A percentile compares a stretch with the other conserved stretches of the same genome.
Evolutionary conservation across 208 protist genomes (phyloP).

Genomic region (Trypanosoma vivax): DNA sequence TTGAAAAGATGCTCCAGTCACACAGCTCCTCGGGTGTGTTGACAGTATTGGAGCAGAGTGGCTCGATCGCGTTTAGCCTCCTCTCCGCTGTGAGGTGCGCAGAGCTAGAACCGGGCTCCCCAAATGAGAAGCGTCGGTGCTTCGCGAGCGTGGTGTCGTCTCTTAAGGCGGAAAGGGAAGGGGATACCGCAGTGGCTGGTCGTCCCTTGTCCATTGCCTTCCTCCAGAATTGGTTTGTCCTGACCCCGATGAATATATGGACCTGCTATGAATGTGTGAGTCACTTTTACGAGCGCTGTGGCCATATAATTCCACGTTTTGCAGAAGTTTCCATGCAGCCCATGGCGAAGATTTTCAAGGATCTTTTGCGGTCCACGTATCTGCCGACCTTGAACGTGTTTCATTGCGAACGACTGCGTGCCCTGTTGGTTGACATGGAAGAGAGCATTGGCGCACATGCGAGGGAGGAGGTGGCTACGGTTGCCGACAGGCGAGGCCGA

Average conservation of each 20-base stretch:
- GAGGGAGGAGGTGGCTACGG: slow-evolving; percentile 8
- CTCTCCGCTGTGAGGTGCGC: slow-evolving; percentile 61
- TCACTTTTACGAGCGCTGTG: slow-evolving; percentile 60
- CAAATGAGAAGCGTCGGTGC: slow-evolving; percentile 16
- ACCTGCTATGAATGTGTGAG: slow-evolving; percentile 69
- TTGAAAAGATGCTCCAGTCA: slow-evolving; percentile 60
- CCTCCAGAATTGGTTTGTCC: slow-evolving; percentile 77
- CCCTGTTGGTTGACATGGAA: slow-evolving; percentile 44
- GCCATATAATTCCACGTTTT: slow-evolving; percentile 42
- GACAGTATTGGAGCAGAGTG: slow-evolving; percentile 67
- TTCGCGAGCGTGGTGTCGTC: not conserved
- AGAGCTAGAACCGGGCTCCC: slow-evolving; percentile 34
- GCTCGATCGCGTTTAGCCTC: slow-evolving; percentile 72
- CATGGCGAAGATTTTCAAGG: slow-evolving; percentile 64
- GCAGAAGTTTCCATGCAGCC: slow-evolving; percentile 26
- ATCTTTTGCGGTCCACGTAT: slow-evolving; percentile 60
- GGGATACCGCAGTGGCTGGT: not conserved
- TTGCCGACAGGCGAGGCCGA: not conserved
- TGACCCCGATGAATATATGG: slow-evolving; percentile 82
- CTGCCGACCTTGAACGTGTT: slow-evolving; percentile 59
- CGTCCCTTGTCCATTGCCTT: slow-evolving; percentile 37
- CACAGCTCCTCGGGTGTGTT: slow-evolving; percentile 55
- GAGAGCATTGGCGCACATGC: slow-evolving; percentile 13
- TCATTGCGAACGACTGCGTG: slow-evolving; percentile 59
- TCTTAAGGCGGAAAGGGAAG: not conserved